Conservation (phyloP, 169 alveolate species). For the Plasmodium malariae region DNA sequence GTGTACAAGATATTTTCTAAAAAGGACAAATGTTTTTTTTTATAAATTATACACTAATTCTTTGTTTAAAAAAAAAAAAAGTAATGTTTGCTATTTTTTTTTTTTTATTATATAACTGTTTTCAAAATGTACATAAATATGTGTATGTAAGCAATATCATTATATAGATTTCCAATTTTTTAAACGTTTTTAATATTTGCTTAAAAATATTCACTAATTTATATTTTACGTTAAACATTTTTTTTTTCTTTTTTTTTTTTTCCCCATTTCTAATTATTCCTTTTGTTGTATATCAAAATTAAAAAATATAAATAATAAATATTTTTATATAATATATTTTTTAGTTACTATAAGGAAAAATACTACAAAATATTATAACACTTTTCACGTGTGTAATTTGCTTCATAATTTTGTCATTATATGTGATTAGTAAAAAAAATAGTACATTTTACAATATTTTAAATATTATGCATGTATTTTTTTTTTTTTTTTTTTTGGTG, state of each 20-base stretch:
- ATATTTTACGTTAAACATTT: neutral
- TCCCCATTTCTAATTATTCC: neutral
- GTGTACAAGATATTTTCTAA: neutral
- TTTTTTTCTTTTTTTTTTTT: neutral
- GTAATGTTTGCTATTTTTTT: too few species aligned
- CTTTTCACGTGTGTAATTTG: neutral
- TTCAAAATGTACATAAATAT: neutral
- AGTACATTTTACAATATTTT: neutral
- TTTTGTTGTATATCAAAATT: neutral
- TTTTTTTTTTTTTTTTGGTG: neutral
- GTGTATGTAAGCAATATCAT: neutral
- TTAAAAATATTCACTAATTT: too few species aligned
- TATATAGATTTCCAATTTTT: neutral
- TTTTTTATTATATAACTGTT: neutral
- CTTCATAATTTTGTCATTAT: slow-evolving; percentile 3
- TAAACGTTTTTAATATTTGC: too few species aligned
- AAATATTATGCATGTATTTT: too few species aligned
- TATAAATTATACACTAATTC: too few species aligned
- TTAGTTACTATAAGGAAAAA: neutral
- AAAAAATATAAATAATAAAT: neutral
- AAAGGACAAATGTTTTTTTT: neutral
- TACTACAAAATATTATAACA: neutral
- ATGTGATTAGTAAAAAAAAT: neutral
- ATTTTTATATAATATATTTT: slow-evolving; percentile 13
- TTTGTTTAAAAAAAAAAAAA: too few species aligned